Conservation (phyloP, 2,329 filamentous ascomycete genomes). For the Lachnellula occidentalis region DNA sequence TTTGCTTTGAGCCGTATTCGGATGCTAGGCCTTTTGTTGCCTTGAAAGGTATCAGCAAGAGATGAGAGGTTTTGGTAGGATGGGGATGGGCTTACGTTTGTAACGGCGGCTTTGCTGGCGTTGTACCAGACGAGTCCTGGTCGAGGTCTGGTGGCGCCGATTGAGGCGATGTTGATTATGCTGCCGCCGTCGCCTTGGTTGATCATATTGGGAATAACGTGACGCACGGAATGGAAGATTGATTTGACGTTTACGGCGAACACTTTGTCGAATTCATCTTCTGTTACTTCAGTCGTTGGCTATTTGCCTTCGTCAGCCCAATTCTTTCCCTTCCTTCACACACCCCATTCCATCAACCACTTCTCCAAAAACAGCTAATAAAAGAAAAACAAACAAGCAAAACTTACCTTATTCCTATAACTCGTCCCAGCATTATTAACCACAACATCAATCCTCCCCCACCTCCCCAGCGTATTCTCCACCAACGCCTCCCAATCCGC, state of each 20-base stretch:
- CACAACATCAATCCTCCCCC: constrained; percentile 50
- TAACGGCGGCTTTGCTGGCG: constrained; percentile 60
- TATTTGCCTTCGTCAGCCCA: constrained; percentile 8
- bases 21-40: constrained; percentile 64
- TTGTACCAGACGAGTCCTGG: constrained; percentile 66
- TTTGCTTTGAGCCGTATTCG: constrained; percentile 66
- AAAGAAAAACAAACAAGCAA: neutral
- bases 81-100: constrained; percentile 49
- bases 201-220: constrained; percentile 56
- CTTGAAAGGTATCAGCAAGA: constrained; percentile 26
- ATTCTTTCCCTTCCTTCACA: neutral
- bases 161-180: constrained; percentile 63
- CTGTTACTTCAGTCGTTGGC: constrained; percentile 57
- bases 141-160: constrained; percentile 55
- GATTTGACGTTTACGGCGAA: constrained; percentile 66
- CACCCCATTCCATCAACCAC: neutral
- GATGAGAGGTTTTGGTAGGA: constrained; percentile 19
- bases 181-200: constrained; percentile 50
- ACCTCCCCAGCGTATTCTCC: constrained; percentile 39
- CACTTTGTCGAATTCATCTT: constrained; percentile 60
- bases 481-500: constrained; percentile 50
- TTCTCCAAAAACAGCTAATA: neutral
- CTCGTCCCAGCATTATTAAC: constrained; percentile 57
- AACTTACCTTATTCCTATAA: constrained; percentile 49
- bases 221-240: constrained; percentile 52